phyloP scores from a whole-genome alignment of 257 asterid genomes.

The Anisodus tanguticus region DNA sequence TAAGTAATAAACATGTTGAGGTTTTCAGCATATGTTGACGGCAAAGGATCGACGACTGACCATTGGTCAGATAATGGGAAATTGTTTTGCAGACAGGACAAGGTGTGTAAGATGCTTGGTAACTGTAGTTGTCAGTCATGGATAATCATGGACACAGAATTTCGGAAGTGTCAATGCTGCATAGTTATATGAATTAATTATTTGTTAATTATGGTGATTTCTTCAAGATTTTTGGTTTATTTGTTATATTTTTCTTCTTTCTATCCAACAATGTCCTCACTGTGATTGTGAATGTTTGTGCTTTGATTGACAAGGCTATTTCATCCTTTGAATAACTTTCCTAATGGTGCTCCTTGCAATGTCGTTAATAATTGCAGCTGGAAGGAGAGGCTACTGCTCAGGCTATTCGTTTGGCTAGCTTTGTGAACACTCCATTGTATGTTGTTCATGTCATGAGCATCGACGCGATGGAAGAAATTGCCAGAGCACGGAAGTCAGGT shows the following conservation, averaged over 20 bases:
- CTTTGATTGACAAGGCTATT: background rate
- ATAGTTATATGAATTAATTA: background rate
- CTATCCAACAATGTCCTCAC: background rate
- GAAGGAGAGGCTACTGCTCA: slow-evolving; percentile 98
- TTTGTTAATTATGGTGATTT: slow-evolving; percentile 6
- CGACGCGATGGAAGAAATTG: slow-evolving; percentile 96
- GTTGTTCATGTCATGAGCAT: slow-evolving; percentile 99
- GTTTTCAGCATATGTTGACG: background rate
- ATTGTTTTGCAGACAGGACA: background rate
- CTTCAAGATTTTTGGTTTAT: background rate
- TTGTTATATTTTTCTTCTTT: background rate
- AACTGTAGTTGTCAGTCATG: slow-evolving; percentile 23
- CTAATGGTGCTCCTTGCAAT: slow-evolving; percentile 21
- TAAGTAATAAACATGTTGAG: background rate
- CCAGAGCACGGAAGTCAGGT: slow-evolving; percentile 97
- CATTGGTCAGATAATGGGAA: background rate
- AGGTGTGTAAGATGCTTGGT: background rate
- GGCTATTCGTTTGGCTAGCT: slow-evolving; percentile 90
- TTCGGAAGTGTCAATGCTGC: background rate
- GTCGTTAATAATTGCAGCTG: slow-evolving; percentile 51
- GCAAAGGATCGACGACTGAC: background rate
- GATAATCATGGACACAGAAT: slow-evolving; percentile 4
- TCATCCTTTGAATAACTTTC: background rate
- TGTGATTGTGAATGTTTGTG: background rate
- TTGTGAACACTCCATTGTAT: slow-evolving; percentile 88